Evolutionary conservation across 768 basidiomycete genomes (phyloP).

Genomic region (Russula griseocarnosa): DNA sequence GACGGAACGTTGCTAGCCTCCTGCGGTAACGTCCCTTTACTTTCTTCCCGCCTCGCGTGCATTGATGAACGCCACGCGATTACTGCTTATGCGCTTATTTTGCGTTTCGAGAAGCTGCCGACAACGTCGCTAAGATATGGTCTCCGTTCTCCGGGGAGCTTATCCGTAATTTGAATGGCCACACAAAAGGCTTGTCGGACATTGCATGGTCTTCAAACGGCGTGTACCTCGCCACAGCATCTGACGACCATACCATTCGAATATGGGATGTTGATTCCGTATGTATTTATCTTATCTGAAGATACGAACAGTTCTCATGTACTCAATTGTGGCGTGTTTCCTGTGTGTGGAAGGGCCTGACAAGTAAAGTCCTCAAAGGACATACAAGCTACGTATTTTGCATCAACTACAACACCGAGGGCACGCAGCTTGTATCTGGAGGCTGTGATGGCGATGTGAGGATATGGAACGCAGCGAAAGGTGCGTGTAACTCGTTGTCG

Average conservation of each 20-base stretch:
- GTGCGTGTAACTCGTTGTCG: slow-evolving; percentile 39
- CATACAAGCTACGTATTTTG: slow-evolving; percentile 90
- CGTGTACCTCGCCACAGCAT: slow-evolving; percentile 79
- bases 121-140: slow-evolving; percentile 79
- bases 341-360: slow-evolving; percentile 51
- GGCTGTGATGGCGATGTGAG: slow-evolving; percentile 89
- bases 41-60: not conserved
- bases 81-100: not conserved
- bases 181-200: slow-evolving; percentile 82
- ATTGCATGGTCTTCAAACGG: slow-evolving; percentile 87
- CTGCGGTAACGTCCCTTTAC: slow-evolving; percentile 54
- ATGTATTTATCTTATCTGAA: slow-evolving; percentile 32
- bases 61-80: not conserved
- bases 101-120: slow-evolving; percentile 51
- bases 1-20: slow-evolving; percentile 83
- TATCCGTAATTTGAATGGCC: slow-evolving; percentile 68
- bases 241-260: slow-evolving; percentile 84
- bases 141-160: slow-evolving; percentile 75
- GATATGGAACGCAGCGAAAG: slow-evolving; percentile 86
- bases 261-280: slow-evolving; percentile 87
- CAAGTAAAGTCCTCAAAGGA: slow-evolving; percentile 67
- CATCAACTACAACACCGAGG: slow-evolving; percentile 84
- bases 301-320: not conserved
- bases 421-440: slow-evolving; percentile 87
- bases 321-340: slow-evolving; percentile 2